Evolutionary conservation across 2,329 filamentous ascomycete species (phyloP).

Genomic region (Tolypocladium paradoxum): DNA sequence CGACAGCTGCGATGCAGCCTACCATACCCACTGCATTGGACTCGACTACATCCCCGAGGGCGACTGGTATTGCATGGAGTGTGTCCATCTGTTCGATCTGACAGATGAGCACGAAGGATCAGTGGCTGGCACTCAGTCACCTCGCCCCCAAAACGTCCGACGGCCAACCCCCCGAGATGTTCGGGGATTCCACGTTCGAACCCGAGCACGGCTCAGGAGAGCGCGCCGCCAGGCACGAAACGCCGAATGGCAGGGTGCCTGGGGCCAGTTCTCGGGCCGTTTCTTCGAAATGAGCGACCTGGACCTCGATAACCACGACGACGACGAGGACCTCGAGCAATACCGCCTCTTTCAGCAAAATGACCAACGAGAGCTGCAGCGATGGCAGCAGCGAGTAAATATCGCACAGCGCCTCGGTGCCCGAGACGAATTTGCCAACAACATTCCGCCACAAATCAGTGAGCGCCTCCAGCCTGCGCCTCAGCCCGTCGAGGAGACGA

Average conservation of each 20-base stretch:
- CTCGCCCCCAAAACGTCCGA: constrained; percentile 16
- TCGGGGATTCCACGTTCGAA: constrained; percentile 34
- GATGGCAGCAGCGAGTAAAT: constrained; percentile 75
- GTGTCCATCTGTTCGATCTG: constrained; percentile 40
- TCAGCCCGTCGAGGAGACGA: constrained; percentile 52
- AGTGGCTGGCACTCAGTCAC: constrained; percentile 23
- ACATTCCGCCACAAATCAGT: constrained; percentile 45
- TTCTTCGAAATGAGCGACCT: constrained; percentile 46
- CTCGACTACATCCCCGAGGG: constrained; percentile 66
- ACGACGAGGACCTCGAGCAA: constrained; percentile 56
- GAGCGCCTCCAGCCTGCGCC: constrained; percentile 49
- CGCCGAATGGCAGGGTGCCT: constrained; percentile 82
- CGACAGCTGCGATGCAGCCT: constrained; percentile 80
- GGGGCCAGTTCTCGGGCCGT: constrained; percentile 52
- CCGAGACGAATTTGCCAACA: constrained; percentile 58
- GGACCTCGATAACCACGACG: constrained; percentile 29
- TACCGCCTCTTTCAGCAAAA: constrained; percentile 43
- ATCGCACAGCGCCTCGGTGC: constrained; percentile 74
- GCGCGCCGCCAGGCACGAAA: constrained; percentile 54
- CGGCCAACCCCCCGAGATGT: constrained; percentile 20
- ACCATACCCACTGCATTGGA: constrained; percentile 86
- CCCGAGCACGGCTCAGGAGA: constrained; percentile 45
- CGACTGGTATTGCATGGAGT: constrained; percentile 87
- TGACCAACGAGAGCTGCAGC: constrained; percentile 50
- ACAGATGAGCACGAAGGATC: constrained; percentile 18